phyloP scores from a whole-genome alignment of 768 basidiomycete genomes.

The Jaapia argillacea region DNA sequence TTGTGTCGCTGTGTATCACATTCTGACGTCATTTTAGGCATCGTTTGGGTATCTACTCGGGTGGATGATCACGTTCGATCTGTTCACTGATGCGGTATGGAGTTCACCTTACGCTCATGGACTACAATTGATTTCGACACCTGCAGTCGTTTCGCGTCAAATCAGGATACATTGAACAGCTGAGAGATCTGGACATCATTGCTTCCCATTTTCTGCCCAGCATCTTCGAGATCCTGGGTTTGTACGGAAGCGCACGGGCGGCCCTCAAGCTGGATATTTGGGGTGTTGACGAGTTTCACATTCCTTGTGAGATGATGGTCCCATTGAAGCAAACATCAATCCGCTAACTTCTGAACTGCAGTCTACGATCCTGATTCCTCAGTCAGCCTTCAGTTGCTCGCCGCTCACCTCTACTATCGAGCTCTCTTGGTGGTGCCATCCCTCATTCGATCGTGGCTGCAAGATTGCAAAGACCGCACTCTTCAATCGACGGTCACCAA shows the following conservation, averaged over 20 bases:
- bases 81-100: conserved; percentile 77
- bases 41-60: conserved; percentile 64
- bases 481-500: conserved; percentile 64
- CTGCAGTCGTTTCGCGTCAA: conserved; percentile 89
- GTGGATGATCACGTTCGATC: conserved; percentile 86
- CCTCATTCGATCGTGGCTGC: conserved; percentile 77
- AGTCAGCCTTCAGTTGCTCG: conserved; percentile 52
- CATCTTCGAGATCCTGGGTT: conserved; percentile 53
- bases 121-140: conserved; percentile 1
- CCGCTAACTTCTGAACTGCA: conserved; percentile 15
- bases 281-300: conserved; percentile 74
- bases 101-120: neutral
- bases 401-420: conserved; percentile 86
- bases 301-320: conserved; percentile 45
- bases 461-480: conserved; percentile 83
- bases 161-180: conserved; percentile 76
- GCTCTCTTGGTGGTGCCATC: conserved; percentile 78
- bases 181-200: conserved; percentile 63
- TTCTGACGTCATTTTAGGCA: conserved; percentile 18
- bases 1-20: conserved; percentile 2
- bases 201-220: conserved; percentile 56
- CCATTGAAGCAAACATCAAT: neutral
- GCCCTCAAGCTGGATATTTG: conserved; percentile 79
- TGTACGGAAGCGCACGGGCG: conserved; percentile 56
- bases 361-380: conserved; percentile 46